Conservation (phyloP, 768 basidiomycete genomes). For the Coprinellus aureogranulatus region DNA sequence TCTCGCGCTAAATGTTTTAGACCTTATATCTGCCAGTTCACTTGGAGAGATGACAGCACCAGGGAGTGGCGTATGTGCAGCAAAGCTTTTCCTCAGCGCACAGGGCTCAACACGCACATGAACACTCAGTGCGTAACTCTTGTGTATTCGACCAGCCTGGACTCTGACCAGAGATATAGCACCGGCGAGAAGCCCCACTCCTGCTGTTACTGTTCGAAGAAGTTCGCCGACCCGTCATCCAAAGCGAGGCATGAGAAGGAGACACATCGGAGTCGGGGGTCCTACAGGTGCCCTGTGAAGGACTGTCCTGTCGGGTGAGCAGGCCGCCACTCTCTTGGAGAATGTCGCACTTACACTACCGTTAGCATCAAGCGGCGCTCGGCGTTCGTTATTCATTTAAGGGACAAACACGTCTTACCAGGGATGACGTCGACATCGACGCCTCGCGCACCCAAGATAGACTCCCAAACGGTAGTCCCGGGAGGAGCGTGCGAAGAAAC, state of each 20-base stretch:
- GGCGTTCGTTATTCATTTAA: conserved; percentile 54
- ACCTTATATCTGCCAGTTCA: conserved; percentile 42
- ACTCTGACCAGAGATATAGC: conserved; percentile 28
- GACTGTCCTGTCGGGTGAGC: conserved; percentile 50
- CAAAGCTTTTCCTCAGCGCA: conserved; percentile 57
- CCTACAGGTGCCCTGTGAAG: conserved; percentile 43
- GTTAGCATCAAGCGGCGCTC: conserved; percentile 66
- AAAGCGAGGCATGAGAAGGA: conserved; percentile 64
- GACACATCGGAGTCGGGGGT: conserved; percentile 43
- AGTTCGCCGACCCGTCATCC: conserved; percentile 72
- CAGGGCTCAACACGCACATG: conserved; percentile 59
- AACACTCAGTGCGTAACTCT: conserved; percentile 59
- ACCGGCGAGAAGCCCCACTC: conserved; percentile 49
- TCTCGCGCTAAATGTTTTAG: conserved; percentile 29
- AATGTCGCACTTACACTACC: conserved; percentile 5
- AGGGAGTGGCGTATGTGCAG: conserved; percentile 32
- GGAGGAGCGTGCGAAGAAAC: conserved; percentile 11
- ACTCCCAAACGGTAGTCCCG: conserved; percentile 15
- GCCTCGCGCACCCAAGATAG: conserved; percentile 14
- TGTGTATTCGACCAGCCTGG: neutral
- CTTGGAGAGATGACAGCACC: no score
- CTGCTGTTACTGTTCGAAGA: conserved; percentile 51
- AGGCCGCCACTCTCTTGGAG: neutral
- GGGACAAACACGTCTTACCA: conserved; percentile 42
- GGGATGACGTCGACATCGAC: conserved; percentile 29